Conservation (phyloP, 78 protist genomes). For the Dictyostelium brefeldianum region DNA sequence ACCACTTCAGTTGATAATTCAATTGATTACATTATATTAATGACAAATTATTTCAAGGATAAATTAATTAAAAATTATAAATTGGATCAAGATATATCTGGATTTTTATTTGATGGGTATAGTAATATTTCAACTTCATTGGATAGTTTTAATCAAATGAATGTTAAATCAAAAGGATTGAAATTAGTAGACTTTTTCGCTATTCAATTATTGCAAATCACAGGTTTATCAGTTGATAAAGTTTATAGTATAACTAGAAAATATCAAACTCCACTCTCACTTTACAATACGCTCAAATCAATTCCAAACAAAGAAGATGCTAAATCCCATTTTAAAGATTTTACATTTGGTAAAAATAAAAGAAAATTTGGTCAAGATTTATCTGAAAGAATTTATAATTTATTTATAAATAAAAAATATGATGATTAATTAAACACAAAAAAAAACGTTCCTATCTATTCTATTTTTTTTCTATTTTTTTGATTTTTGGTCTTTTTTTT, state of each 20-base stretch:
- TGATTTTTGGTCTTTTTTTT: too few relatives aligned
- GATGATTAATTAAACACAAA: not conserved
- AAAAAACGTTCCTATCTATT: too few relatives aligned
- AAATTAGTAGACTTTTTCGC: constrained; percentile 56
- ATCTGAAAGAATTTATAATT: not conserved
- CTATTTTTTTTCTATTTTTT: too few relatives aligned
- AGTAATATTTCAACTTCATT: not conserved
- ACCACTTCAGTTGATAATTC: constrained; percentile 16
- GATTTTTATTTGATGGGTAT: not conserved
- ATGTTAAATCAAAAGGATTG: constrained; percentile 38
- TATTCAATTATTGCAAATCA: constrained; percentile 33
- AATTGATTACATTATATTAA: not conserved
- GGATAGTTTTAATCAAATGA: constrained; percentile 30
- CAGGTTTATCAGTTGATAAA: constrained; percentile 44
- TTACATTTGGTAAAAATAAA: constrained; percentile 16
- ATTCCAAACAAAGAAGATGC: not conserved
- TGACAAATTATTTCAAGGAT: not conserved
- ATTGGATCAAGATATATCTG: not conserved
- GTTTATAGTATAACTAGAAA: not conserved
- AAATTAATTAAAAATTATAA: not conserved
- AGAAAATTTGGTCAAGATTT: constrained; percentile 17
- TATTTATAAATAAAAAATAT: constrained; percentile 7
- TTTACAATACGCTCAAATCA: not conserved
- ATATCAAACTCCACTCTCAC: constrained; percentile 37
- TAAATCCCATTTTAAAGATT: constrained; percentile 1